These are phyloP conservation scores for Coemansia umbellata DNA, from an alignment of 192 early-diverging fungal species.

Conservation along the genomic window DNA sequence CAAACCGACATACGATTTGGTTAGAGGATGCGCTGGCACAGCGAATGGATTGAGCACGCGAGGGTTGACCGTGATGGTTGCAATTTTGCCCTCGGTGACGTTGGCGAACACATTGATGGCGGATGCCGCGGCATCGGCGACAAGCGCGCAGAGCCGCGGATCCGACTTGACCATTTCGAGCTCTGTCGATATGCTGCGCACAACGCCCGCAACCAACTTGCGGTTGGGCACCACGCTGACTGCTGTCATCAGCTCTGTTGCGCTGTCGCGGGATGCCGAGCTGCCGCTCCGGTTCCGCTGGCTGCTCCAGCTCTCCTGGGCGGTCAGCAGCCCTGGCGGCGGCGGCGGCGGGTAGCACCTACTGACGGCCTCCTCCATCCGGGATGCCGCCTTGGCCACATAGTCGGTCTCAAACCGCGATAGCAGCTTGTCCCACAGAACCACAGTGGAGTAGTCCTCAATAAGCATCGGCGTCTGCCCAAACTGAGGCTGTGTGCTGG, in stretches of 20 bases:
- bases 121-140: constrained; percentile 3
- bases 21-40: constrained; percentile 2
- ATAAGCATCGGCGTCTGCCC: not conserved
- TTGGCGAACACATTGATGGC: constrained; percentile 8
- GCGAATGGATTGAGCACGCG: constrained; percentile 6
- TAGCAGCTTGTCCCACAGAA: constrained; percentile 34
- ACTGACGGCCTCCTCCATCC: constrained; percentile 19
- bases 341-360: constrained; percentile 24
- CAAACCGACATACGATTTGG: constrained; percentile 14
- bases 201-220: constrained; percentile 17
- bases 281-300: not conserved
- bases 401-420: constrained; percentile 23
- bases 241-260: constrained; percentile 6
- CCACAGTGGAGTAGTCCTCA: not conserved
- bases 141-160: constrained; percentile 3
- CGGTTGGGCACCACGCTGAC: constrained; percentile 15
- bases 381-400: constrained; percentile 10
- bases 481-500: not conserved
- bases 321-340: constrained; percentile 25
- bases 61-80: not conserved
- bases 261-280: not conserved
- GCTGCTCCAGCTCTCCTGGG: constrained; percentile 14
- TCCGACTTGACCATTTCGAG: constrained; percentile 31
- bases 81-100: not conserved
- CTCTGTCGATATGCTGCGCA: constrained; percentile 35